Evolutionary conservation across 768 basidiomycete genomes (phyloP), one percentile per base, ranked within the genome.

Genomic region (Mycena latifolia): DNA sequence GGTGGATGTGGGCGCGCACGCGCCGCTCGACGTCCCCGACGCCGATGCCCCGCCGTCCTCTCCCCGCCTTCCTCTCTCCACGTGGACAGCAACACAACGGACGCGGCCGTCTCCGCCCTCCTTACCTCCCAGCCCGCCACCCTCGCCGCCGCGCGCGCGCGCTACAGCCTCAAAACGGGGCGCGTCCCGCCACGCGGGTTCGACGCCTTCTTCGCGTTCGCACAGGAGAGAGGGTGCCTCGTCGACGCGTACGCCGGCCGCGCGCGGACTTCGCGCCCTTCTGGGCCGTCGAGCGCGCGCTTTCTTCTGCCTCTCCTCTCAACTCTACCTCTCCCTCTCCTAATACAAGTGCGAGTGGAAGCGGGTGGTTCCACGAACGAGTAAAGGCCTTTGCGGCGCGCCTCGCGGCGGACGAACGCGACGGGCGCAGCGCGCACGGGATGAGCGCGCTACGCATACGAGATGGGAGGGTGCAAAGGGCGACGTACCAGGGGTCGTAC

Each of bases 361-460:
- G 63, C 31, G 11, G 31, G n/a, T 69, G 67, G 67, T 69, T 69
- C n/a, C 7, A n/a, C n/a, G n/a, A n/a, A n/a, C n/a, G n/a, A n/a
- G n/a, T n/a, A n/a, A n/a, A n/a, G n/a, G n/a, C n/a, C n/a, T n/a
- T n/a, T n/a, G n/a, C n/a, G n/a, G n/a, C n/a, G n/a, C n/a, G n/a
- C n/a, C 12, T 3, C 57, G 66, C 24, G 11, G 31, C 11, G 31
- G 31, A 58, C 0, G 6, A 12, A 7, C 10, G 0, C 2, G 64
- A 62, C 35, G 1, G 50, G 5, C 60, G 39, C 6, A 5, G 31
- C 6, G 31, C 31, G 5, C 31, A 33, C 33, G 63, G 68, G 20
- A 17, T 65, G 24, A 61, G 60, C 3, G 46, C 61, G 9, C 63
- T 69, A 22, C 31, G 29, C 5, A 37, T 69, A 6, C 39, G 51